Percentiles rank a stretch among this genome's conserved stretches.
These are phyloP conservation scores for Peniophora sp. DNA, from an alignment of 1,284 basidiomycete species.

Conservation along the genomic window DNA sequence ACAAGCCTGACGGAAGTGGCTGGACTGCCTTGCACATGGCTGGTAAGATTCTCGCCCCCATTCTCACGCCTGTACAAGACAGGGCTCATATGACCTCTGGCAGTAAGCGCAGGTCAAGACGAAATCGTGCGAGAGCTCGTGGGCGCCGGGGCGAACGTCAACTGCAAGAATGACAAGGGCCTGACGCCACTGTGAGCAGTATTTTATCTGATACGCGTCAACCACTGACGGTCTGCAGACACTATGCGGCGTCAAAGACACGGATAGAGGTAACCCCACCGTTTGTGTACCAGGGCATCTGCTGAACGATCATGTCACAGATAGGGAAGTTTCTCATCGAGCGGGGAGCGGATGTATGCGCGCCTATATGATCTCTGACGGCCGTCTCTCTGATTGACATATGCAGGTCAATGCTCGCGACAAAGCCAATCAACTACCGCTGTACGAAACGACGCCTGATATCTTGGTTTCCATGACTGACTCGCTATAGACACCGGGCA, in stretches of 20 bases:
- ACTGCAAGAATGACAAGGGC: constrained; percentile 79
- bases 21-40: constrained; percentile 90
- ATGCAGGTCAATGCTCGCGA: constrained; percentile 84
- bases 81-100: neutral
- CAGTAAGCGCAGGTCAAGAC: constrained; percentile 73
- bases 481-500: constrained; percentile 72
- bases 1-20: constrained; percentile 65
- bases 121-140: constrained; percentile 75
- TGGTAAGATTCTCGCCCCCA: constrained; percentile 32
- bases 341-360: constrained; percentile 78
- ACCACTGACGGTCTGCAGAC: constrained; percentile 36
- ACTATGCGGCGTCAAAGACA: constrained; percentile 93
- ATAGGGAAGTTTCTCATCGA: constrained; percentile 80
- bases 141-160: constrained; percentile 80
- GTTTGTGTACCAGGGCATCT: too few species aligned
- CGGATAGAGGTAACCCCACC: constrained; percentile 61
- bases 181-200: constrained; percentile 75
- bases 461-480: constrained; percentile 7
- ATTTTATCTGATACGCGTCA: neutral
- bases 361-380: constrained; percentile 2
- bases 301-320: too few species aligned
- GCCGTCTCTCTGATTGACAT: constrained; percentile 12
- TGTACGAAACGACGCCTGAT: constrained; percentile 44
- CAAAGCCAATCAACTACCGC: constrained; percentile 81
- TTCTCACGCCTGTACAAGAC: neutral